These are phyloP conservation scores for Kwoniella europaea DNA, from an alignment of 768 basidiomycete species.

Conservation along the genomic window DNA sequence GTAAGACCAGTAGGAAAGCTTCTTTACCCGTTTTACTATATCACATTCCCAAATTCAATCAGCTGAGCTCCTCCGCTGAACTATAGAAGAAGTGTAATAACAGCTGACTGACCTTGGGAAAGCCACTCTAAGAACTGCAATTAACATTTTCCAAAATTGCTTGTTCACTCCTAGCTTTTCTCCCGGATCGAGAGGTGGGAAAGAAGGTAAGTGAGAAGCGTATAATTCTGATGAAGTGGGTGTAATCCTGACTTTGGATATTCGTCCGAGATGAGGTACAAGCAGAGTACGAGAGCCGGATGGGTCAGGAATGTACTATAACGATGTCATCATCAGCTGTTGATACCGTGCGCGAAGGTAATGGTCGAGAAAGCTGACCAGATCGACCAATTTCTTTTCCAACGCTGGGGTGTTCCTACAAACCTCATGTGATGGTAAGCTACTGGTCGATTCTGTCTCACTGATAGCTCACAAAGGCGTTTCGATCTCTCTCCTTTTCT, in stretches of 20 bases:
- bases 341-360: too few species aligned
- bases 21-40: conserved; percentile 64
- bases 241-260: conserved; percentile 66
- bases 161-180: conserved; percentile 68
- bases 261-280: conserved; percentile 68
- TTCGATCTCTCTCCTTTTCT: conserved; percentile 56
- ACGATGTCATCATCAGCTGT: too few species aligned
- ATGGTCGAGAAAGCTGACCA: conserved; percentile 37
- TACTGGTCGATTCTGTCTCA: not conserved
- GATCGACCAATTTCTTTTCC: conserved; percentile 58
- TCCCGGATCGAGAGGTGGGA: conserved; percentile 66
- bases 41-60: not conserved
- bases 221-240: conserved; percentile 65
- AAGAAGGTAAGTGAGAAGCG: conserved; percentile 65
- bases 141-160: conserved; percentile 72
- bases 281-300: conserved; percentile 70
- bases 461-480: conserved; percentile 58
- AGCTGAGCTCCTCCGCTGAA: not conserved
- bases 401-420: conserved; percentile 54
- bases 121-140: conserved; percentile 74
- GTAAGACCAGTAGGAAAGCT: conserved; percentile 71
- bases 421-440: not conserved
- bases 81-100: not conserved
- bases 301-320: conserved; percentile 64
- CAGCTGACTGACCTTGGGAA: conserved; percentile 65